Evolutionary conservation across 2,329 filamentous ascomycete genomes (phyloP).

Genomic region (Pseudogymnoascus verrucosus): DNA sequence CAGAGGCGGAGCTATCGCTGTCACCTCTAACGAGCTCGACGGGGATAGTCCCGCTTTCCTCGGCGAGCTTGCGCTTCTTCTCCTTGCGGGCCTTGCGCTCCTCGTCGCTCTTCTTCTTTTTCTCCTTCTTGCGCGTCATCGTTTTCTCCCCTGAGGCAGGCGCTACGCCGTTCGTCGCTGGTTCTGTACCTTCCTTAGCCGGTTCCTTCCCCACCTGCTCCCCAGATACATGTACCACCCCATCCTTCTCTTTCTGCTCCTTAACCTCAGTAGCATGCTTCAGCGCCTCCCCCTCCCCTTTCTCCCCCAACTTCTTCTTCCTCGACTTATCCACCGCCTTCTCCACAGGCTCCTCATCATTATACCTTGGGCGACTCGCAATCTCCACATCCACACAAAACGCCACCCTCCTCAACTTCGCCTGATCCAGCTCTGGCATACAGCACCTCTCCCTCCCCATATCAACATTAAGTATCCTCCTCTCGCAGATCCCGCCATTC

Average conservation of each 20-base stretch:
- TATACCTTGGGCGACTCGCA: conserved; percentile 74
- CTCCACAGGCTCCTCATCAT: conserved; percentile 42
- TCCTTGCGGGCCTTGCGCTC: conserved; percentile 89
- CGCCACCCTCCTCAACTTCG: conserved; percentile 77
- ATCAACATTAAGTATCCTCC: conserved; percentile 79
- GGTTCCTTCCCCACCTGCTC: conserved; percentile 35
- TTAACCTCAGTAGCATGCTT: conserved; percentile 57
- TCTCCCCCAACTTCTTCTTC: conserved; percentile 58
- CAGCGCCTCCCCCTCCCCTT: conserved; percentile 64
- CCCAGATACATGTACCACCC: conserved; percentile 35
- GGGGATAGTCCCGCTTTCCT: conserved; percentile 79
- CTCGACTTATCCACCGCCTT: conserved; percentile 44
- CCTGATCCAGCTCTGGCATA: conserved; percentile 69
- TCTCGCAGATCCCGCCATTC: conserved; percentile 62
- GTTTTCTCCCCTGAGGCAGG: conserved; percentile 23
- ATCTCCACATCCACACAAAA: conserved; percentile 98
- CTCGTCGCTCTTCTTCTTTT: conserved; percentile 91
- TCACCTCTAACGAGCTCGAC: conserved; percentile 71
- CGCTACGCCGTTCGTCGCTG: conserved; percentile 21
- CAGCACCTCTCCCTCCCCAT: conserved; percentile 68
- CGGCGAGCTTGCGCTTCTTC: conserved; percentile 73
- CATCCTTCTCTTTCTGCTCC: conserved; percentile 47
- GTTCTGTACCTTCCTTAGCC: conserved; percentile 28
- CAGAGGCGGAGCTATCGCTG: conserved; percentile 44
- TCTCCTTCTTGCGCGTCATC: conserved; percentile 73